phyloP scores from a whole-genome alignment of 306 rosid genomes.

The Casuarina glauca region DNA sequence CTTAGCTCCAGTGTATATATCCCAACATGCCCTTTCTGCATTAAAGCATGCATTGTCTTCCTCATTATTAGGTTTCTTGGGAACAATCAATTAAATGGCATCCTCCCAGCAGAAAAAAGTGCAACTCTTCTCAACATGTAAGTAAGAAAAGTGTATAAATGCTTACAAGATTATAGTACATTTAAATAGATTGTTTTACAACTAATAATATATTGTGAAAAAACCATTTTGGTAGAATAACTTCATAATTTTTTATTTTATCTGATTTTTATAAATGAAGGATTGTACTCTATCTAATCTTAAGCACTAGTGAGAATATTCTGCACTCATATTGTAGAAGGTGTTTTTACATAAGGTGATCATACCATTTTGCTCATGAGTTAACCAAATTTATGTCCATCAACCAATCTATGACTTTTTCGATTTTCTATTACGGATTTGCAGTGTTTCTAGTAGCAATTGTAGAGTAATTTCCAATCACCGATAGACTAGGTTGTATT shows the following conservation, averaged over 20 bases:
- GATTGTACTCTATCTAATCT: background rate
- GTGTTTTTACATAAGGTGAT: background rate
- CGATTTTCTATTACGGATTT: background rate
- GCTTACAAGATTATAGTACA: background rate
- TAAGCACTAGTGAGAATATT: background rate
- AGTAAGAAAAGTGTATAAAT: conserved; percentile 27
- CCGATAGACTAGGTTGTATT: background rate
- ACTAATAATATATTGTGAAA: background rate
- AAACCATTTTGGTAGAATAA: background rate
- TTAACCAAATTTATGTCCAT: background rate
- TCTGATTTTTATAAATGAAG: background rate
- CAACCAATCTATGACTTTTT: background rate
- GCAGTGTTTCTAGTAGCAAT: background rate
- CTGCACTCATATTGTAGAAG: background rate
- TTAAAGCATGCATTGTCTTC: conserved; percentile 15
- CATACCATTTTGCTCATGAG: background rate
- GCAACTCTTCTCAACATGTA: conserved; percentile 54
- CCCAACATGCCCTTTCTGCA: conserved; percentile 6
- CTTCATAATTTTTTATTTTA: background rate
- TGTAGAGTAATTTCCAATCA: background rate
- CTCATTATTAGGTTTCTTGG: conserved; percentile 21
- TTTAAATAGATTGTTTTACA: background rate
- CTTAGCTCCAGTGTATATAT: conserved; percentile 4
- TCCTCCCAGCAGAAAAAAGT: conserved; percentile 52
- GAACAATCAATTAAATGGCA: conserved; percentile 39